These are phyloP conservation scores for Syzygium aqueum DNA, from an alignment of 345 rosid genomes.

Conservation along the genomic window DNA sequence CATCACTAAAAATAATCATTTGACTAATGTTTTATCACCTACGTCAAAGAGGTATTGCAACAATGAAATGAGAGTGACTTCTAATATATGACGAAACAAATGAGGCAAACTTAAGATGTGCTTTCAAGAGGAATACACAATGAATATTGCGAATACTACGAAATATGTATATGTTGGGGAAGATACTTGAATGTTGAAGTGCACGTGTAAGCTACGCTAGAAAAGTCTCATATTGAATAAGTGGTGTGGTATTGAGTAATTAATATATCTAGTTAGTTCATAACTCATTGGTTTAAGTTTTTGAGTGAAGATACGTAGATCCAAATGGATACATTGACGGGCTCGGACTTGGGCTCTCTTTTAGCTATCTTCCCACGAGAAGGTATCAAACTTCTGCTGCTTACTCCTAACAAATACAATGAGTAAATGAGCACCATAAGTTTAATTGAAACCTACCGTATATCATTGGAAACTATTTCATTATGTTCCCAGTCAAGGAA, in stretches of 20 bases:
- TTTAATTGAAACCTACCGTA: background rate
- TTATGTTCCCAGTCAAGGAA: background rate
- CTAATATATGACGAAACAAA: background rate
- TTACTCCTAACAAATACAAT: background rate
- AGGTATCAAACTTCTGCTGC: too few species aligned
- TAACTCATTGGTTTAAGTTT: too few species aligned
- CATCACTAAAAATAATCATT: background rate
- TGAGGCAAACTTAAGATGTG: background rate
- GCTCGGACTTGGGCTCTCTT: too few species aligned
- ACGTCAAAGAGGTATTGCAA: background rate
- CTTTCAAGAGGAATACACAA: background rate
- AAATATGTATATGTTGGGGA: background rate
- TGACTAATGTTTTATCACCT: too few species aligned
- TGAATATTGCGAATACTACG: background rate
- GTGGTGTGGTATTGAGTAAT: too few species aligned
- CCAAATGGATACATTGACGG: too few species aligned
- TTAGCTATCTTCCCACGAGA: too few species aligned
- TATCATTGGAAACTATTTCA: background rate
- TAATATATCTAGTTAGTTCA: too few species aligned
- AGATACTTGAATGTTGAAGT: background rate
- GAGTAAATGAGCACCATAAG: background rate
- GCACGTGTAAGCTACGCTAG: too few species aligned
- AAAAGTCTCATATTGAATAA: too few species aligned
- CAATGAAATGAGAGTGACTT: background rate
- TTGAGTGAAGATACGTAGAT: too few species aligned